Conservation (phyloP, 345 rosid species). For the Eutrema yunnanense region DNA sequence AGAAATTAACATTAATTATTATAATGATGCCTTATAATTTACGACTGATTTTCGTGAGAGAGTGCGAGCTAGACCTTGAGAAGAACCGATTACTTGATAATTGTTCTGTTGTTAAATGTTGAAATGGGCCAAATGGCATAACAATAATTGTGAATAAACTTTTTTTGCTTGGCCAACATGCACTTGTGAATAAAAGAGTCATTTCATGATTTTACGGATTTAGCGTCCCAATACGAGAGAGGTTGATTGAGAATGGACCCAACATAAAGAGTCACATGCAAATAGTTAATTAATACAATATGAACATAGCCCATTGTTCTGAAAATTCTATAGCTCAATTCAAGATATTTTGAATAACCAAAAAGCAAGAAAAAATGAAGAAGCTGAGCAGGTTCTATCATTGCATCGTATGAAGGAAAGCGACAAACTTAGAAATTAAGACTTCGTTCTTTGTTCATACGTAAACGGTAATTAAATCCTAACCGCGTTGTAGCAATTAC, state of each 20-base stretch:
- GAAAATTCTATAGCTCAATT: background rate
- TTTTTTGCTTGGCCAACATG: background rate
- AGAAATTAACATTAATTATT: background rate
- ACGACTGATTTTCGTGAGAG: background rate
- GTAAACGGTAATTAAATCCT: background rate
- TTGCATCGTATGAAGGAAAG: background rate
- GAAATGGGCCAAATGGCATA: background rate
- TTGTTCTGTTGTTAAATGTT: background rate
- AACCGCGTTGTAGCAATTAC: background rate
- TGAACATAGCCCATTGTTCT: background rate
- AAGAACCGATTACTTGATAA: background rate
- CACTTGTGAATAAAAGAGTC: background rate
- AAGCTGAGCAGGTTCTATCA: background rate
- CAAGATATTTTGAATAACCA: background rate
- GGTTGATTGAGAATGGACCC: conserved; percentile 6
- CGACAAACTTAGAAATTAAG: background rate
- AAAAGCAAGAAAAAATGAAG: background rate
- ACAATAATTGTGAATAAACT: background rate
- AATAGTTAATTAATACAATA: background rate
- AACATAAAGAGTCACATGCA: conserved; percentile 9
- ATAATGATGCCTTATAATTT: background rate
- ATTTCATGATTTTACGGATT: background rate
- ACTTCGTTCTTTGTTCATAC: background rate
- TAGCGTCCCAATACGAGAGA: background rate
- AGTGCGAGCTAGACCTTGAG: background rate